Evolutionary conservation across 768 basidiomycete species (phyloP).

Genomic region (Amanita jacksonii): DNA sequence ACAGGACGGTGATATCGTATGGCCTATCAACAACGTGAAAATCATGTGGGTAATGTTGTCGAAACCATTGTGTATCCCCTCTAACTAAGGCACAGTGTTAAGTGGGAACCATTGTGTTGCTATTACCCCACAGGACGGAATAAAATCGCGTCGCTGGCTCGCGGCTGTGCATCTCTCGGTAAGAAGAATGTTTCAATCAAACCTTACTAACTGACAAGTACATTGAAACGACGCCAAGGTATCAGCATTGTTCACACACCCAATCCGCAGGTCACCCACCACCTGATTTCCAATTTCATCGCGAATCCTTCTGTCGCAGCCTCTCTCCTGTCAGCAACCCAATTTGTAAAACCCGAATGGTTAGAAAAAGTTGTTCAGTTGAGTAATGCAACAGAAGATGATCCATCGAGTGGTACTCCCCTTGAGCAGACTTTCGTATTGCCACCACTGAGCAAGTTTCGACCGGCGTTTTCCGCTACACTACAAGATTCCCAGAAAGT

Average conservation of each 20-base stretch:
- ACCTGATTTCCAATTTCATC: conserved; percentile 43
- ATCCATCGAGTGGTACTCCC: conserved; percentile 22
- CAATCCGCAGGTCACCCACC: conserved; percentile 47
- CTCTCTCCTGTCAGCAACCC: conserved; percentile 48
- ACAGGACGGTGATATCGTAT: conserved; percentile 28
- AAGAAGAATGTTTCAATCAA: conserved; percentile 11
- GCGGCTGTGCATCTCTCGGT: conserved; percentile 48
- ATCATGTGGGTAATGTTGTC: neutral
- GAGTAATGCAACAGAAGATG: conserved; percentile 26
- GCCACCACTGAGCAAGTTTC: conserved; percentile 44
- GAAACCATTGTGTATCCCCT: too few species aligned
- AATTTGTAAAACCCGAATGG: conserved; percentile 64
- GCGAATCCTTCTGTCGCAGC: conserved; percentile 41
- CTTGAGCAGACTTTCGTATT: conserved; percentile 44
- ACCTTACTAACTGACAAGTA: neutral
- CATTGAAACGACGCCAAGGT: conserved; percentile 26
- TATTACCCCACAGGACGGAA: conserved; percentile 30
- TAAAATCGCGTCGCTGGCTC: conserved; percentile 26
- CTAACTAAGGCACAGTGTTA: conserved; percentile 25
- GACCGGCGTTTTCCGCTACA: conserved; percentile 45
- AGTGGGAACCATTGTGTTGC: conserved; percentile 43
- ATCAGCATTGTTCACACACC: conserved; percentile 42
- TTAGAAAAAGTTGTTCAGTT: conserved; percentile 48
- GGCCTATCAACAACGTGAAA: conserved; percentile 1
- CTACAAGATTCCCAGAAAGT: conserved; percentile 39